Percentiles rank a stretch among this genome's conserved stretches.
Conservation (phyloP, 202 grass and related monocot genomes). For the Schoenoplectus tabernaemontani region DNA sequence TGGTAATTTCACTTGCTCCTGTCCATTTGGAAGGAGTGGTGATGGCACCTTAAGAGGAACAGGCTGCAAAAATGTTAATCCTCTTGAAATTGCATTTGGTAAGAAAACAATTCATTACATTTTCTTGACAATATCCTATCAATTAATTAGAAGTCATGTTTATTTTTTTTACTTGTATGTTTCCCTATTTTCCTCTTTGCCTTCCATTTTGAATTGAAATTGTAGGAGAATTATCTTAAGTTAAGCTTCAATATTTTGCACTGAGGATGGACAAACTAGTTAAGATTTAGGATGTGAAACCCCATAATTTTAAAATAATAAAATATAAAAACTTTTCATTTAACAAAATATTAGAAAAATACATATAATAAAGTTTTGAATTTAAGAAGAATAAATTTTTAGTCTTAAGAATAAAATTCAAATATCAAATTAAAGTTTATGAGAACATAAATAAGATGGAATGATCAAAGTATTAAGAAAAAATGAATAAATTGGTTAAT, state of each 20-base stretch:
- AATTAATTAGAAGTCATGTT: not conserved
- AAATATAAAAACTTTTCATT: too few relatives aligned
- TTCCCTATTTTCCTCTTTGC: not conserved
- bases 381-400: too few relatives aligned
- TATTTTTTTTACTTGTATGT: not conserved
- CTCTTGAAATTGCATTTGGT: not conserved
- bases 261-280: not conserved
- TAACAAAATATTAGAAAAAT: too few relatives aligned
- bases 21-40: constrained; percentile 14
- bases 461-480: too few relatives aligned
- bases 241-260: not conserved
- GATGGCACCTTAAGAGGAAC: constrained; percentile 10
- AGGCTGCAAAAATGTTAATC: constrained; percentile 5
- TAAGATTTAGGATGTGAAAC: not conserved
- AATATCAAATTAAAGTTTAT: too few relatives aligned
- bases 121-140: not conserved
- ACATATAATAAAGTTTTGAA: too few relatives aligned
- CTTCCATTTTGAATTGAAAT: not conserved
- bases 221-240: not conserved
- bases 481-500: too few relatives aligned
- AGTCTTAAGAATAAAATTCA: too few relatives aligned
- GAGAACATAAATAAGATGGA: too few relatives aligned
- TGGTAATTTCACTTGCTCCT: not conserved
- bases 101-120: not conserved
- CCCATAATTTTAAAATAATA: too few relatives aligned